Base-by-base conservation (phyloP, 805 yeast genomes). In the Yamadazyma endophytica region DNA sequence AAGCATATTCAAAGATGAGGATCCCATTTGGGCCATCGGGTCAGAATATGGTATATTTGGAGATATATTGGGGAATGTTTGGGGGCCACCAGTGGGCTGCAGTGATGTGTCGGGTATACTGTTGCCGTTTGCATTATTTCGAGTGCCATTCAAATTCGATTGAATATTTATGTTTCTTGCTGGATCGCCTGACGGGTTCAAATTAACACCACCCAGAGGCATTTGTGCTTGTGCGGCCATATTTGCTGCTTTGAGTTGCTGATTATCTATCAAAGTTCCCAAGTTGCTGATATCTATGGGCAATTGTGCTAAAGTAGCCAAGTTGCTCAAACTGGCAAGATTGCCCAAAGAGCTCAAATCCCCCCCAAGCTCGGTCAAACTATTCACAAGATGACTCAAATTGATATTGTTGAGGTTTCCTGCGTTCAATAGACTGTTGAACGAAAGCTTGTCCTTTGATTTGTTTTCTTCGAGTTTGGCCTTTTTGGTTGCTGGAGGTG, bases 1-100 rank as follows among this genome's bases (percentile, higher is more conserved):
- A 19, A 82, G 62, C 72, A 83, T 64, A 54, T 85, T 83, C 28
- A 83, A 59, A 32, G 51, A 56, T 3, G 28, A 15, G 4, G 21
- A 3, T 8, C 26, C 33, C 33, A 35, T 37, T 12, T 17, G 31
- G 14, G 32, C 27, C 20, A 32, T 37, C 2, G 44, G 42, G n/a
- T 12, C 13, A 9, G 14, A 31, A 17, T 13, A 36, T 21, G 13
- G 38, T 32, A 22, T 22, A 35, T 38, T 36, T 28, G 41, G 29
- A 30, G 34, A 29, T 32, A 22, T 22, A 35, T 38, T 36, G 28
- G 41, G 29, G 29, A 35, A 29, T 26, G 40, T 29, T 26, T 30
- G 42, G 25, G 37, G 22, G 8, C 37, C 35, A 14, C 30, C 29
- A 6, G 17, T 6, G 9, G 22, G 16, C 9, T 9, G 19, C n/a